A percentile compares a stretch with the other conserved stretches of the same genome.
Conservation (phyloP, 2,329 filamentous ascomycete species). For the Zymoseptoria pseudotritici region DNA sequence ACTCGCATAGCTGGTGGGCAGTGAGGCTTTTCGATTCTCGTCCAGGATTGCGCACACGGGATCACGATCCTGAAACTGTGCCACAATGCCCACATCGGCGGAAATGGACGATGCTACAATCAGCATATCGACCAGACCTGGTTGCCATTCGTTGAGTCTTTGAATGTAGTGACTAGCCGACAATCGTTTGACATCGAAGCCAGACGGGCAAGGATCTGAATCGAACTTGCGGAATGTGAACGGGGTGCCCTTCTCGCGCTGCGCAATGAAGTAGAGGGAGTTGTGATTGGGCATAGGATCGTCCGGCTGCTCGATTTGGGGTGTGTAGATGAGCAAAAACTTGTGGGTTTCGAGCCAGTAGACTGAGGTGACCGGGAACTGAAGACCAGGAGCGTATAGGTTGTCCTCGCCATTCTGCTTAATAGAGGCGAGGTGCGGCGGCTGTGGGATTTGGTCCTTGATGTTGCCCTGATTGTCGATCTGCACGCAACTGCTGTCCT, state of each 20-base stretch:
- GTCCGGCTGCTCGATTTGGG: constrained; percentile 27
- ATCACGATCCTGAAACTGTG: constrained; percentile 53
- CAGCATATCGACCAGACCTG: constrained; percentile 71
- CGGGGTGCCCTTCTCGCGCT: constrained; percentile 49
- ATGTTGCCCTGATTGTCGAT: constrained; percentile 73
- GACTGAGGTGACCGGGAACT: constrained; percentile 46
- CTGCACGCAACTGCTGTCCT: constrained; percentile 71
- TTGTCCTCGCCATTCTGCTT: constrained; percentile 37
- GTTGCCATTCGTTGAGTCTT: constrained; percentile 71
- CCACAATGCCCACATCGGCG: constrained; percentile 71
- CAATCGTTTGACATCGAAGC: constrained; percentile 47
- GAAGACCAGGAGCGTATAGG: constrained; percentile 8
- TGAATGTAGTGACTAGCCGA: constrained; percentile 71
- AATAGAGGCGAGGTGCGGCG: constrained; percentile 49
- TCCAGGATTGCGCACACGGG: constrained; percentile 47
- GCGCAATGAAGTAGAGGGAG: constrained; percentile 74
- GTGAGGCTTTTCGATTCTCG: constrained; percentile 65
- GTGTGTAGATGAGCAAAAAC: constrained; percentile 69
- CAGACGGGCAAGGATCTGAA: constrained; percentile 58
- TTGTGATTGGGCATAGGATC: constrained; percentile 34
- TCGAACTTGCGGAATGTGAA: constrained; percentile 67
- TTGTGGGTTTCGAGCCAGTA: constrained; percentile 68
- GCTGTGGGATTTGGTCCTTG: constrained; percentile 72
- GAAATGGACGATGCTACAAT: constrained; percentile 75
- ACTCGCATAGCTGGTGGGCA: constrained; percentile 58